A percentile compares a stretch with the other conserved stretches of the same genome.
These are phyloP conservation scores for Protomyces inundatus DNA, from an alignment of 1,139 yeast species.

Conservation along the genomic window DNA sequence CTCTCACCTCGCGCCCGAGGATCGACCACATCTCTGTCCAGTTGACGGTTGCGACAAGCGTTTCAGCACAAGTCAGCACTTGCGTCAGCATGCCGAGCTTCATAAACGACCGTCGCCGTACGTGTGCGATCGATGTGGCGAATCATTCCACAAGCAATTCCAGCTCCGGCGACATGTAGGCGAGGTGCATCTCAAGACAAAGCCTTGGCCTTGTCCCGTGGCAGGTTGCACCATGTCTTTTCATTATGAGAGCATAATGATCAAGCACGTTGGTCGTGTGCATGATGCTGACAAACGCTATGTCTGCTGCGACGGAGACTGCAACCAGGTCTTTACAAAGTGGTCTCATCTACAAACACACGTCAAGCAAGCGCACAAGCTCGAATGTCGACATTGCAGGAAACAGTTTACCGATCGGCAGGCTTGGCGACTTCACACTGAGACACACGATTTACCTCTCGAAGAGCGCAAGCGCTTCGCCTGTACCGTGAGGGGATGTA, in stretches of 20 bases:
- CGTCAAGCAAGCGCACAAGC: conserved; percentile 66
- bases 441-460: conserved; percentile 48
- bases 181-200: conserved; percentile 48
- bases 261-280: conserved; percentile 37
- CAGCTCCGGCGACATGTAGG: conserved; percentile 68
- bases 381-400: conserved; percentile 55
- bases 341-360: conserved; percentile 77
- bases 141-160: conserved; percentile 70
- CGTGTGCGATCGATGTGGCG: conserved; percentile 53
- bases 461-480: conserved; percentile 52
- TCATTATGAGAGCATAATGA: conserved; percentile 37
- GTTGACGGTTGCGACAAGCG: conserved; percentile 69
- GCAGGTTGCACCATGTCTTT: conserved; percentile 39
- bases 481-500: conserved; percentile 48
- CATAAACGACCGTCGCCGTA: conserved; percentile 31
- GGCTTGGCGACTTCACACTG: conserved; percentile 69
- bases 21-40: conserved; percentile 66
- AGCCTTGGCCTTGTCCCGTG: conserved; percentile 37
- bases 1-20: conserved; percentile 41
- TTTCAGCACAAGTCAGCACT: conserved; percentile 72
- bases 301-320: conserved; percentile 39
- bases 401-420: conserved; percentile 68
- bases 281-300: conserved; percentile 35
- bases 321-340: conserved; percentile 60
- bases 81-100: conserved; percentile 58